Base-by-base conservation (phyloP, 352 stramenopile species). In the Phytophthora meadii region DNA sequence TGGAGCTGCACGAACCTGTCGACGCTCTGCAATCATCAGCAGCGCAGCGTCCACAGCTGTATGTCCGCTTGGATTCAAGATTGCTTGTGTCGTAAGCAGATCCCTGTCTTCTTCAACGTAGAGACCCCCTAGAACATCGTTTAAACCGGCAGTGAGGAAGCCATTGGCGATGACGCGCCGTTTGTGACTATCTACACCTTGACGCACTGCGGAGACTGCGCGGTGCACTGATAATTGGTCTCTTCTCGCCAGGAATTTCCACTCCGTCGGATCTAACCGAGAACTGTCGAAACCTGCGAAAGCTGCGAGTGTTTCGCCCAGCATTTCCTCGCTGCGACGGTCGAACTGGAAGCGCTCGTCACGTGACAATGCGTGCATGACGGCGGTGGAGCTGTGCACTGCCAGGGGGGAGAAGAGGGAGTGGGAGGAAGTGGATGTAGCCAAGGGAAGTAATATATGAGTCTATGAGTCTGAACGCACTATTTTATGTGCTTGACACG, bases 241-340 rank as follows among this genome's bases (percentile, higher is more conserved):
- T 24, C 78, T 70, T 32, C 61, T 62, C 5, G 57, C 70, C 32
- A 88, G 41, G 27, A 71, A 51, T 15, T 62, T 54, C 76, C 74
- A 90, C 25, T 81, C 53, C 1, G n/a, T 22, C 14, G 54, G 52
- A 28, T 77, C 68, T 34, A 82, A 39, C 9, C 54, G 65, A 0
- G 53, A 53, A 36, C 64, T 76, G 59, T 89, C 76, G 70, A 79
- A 84, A 9, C 44, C 54, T 14, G 70, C 62, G 50, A 87, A 71
- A 14, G 67, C 74, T 11, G 66, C 76, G 39, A 88, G 60, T 24
- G 76, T 70, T 40, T 90, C 81, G 50, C 77, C 73, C 44, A 89
- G 67, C 15, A 82, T 46, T 39, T 59, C 61, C 46, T 89, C 76
- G 41, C 77, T 86, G 25, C 70, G 66, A 41, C 72, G 66, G 42